phyloP scores from a whole-genome alignment of 2,329 filamentous ascomycete genomes.

The Curvularia eragrostidis region DNA sequence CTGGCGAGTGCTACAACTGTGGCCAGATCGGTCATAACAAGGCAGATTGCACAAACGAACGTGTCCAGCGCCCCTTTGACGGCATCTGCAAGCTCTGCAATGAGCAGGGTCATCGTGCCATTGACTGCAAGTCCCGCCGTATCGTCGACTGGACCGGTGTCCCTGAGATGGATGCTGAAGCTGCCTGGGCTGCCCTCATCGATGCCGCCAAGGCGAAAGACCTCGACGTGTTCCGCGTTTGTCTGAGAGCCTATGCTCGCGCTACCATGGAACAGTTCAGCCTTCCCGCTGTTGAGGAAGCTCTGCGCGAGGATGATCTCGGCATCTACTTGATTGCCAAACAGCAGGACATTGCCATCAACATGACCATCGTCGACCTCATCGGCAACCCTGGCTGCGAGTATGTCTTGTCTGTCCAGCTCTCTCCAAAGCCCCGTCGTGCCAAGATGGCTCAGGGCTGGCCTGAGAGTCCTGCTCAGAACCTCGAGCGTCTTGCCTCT shows the following conservation, averaged over 20 bases:
- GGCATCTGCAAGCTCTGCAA: conserved; percentile 67
- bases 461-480: conserved; percentile 66
- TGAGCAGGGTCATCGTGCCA: conserved; percentile 55
- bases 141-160: conserved; percentile 48
- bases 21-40: conserved; percentile 67
- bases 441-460: conserved; percentile 62
- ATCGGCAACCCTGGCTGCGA: conserved; percentile 67
- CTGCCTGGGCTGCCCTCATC: conserved; percentile 60
- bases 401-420: conserved; percentile 69
- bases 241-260: conserved; percentile 58
- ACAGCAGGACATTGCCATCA: conserved; percentile 53
- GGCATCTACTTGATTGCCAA: conserved; percentile 61
- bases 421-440: conserved; percentile 62
- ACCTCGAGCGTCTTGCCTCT: conserved; percentile 68
- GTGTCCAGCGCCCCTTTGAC: conserved; percentile 59
- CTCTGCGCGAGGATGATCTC: conserved; percentile 57
- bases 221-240: conserved; percentile 57
- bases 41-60: conserved; percentile 65
- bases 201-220: conserved; percentile 58
- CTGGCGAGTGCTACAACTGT: conserved; percentile 66
- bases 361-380: conserved; percentile 60
- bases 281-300: conserved; percentile 58
- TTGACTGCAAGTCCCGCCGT: conserved; percentile 56
- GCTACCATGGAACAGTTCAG: conserved; percentile 51
- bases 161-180: conserved; percentile 55